Base-by-base conservation (phyloP, 768 basidiomycete genomes). In the Naganishia randhawae region DNA sequence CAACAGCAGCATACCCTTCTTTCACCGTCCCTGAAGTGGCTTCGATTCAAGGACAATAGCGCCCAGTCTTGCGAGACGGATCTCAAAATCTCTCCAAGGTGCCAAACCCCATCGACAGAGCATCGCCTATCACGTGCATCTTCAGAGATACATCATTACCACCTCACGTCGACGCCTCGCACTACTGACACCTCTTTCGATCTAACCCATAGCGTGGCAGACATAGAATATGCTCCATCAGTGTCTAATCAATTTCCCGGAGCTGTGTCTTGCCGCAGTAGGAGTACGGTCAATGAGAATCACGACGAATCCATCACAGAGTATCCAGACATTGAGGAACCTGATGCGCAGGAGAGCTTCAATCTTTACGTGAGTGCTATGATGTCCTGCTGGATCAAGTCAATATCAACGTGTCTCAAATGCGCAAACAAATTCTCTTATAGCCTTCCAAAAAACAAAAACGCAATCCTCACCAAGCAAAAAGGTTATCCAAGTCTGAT, bases 1-100 rank as follows among this genome's bases (percentile, higher is more conserved):
- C 35, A 37, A 11, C 39, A 61, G 2, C 37, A n/a, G n/a, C 11
- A 61, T 42, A 27, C 39, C 33, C 22, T 14, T 25, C n/a, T 8
- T 25, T 5, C n/a, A 11, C 25, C 45, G n/a, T 41, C 57, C n/a
- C 57, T 61, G 11, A 41, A 22, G 27, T 61, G 57, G 57, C 57
- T 61, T 39, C 39, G 41, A 39, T 39, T 61, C 16, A 35, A 61
- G 32, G 57, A 61, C 22, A 22, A 61, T 9, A 13, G 25, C 22
- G 37, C 57, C 35, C 37, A 61, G 22, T 61, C 57, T 5, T 25
- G 14, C 32, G 22, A 29, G 7, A 13, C 37, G n/a, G 35, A 39
- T 22, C 6, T 16, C 32, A 25, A 25, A 61, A 2, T 22, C 41
- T 22, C 22, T 14, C 22, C 37, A 1, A 8, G 9, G 10, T 27